Conservation (phyloP, 2,329 filamentous ascomycete genomes). For the Fusarium concolor region DNA sequence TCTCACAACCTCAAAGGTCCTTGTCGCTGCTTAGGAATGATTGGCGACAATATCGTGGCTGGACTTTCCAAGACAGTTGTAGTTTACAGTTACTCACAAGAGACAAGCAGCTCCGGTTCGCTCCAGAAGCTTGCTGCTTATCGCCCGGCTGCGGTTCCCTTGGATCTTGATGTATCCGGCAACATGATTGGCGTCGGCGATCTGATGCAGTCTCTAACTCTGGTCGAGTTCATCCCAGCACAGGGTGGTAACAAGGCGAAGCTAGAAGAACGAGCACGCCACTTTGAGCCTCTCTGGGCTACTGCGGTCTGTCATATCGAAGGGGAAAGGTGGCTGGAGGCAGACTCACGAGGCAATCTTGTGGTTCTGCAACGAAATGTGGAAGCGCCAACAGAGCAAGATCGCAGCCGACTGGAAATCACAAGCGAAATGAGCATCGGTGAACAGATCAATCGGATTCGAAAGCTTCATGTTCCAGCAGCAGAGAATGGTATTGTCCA, state of each 20-base stretch:
- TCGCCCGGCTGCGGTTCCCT: slow-evolving; percentile 83
- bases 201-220: slow-evolving; percentile 89
- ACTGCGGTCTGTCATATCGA: slow-evolving; percentile 81
- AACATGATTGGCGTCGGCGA: slow-evolving; percentile 87
- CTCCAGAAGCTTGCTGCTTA: slow-evolving; percentile 81
- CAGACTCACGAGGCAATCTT: slow-evolving; percentile 89
- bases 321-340: slow-evolving; percentile 80
- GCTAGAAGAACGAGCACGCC: slow-evolving; percentile 79
- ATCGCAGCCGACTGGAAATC: slow-evolving; percentile 76
- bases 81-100: slow-evolving; percentile 67
- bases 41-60: slow-evolving; percentile 83
- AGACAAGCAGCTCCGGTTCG: slow-evolving; percentile 64
- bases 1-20: slow-evolving; percentile 79
- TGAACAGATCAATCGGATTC: slow-evolving; percentile 93
- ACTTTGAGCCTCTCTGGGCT: slow-evolving; percentile 84
- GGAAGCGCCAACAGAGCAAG: slow-evolving; percentile 78
- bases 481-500: slow-evolving; percentile 74
- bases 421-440: slow-evolving; percentile 87
- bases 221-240: slow-evolving; percentile 77
- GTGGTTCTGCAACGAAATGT: slow-evolving; percentile 80
- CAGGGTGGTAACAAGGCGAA: slow-evolving; percentile 67
- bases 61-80: slow-evolving; percentile 89
- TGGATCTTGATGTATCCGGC: slow-evolving; percentile 80
- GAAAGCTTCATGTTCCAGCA: slow-evolving; percentile 75
- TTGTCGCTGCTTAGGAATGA: slow-evolving; percentile 81